Evolutionary conservation across 768 basidiomycete species (phyloP).

Genomic region (Tulasnella sp.): DNA sequence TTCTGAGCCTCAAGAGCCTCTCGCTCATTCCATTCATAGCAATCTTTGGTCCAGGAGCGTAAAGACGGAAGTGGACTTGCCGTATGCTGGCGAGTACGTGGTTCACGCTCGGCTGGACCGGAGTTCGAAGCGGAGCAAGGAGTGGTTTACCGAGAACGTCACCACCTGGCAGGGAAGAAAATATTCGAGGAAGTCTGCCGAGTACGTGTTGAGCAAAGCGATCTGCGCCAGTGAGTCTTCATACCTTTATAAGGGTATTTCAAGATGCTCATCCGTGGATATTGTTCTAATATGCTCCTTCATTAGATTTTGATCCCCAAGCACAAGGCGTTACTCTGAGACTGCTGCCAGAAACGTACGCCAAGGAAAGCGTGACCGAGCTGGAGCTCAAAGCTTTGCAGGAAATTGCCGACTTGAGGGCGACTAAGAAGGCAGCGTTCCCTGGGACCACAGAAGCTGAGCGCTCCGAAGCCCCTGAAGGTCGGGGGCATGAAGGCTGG

Average conservation of each 20-base stretch:
- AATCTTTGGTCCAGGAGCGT: slow-evolving; percentile 23
- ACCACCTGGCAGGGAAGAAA: slow-evolving; percentile 5
- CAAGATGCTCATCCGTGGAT: too few relatives aligned
- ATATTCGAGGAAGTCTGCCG: not conserved
- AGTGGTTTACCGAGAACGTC: not conserved
- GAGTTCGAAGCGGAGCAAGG: not conserved
- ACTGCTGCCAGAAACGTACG: not conserved
- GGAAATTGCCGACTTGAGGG: not conserved
- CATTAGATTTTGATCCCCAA: not conserved
- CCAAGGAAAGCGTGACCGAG: not conserved
- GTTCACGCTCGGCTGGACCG: slow-evolving; percentile 22
- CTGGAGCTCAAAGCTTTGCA: not conserved
- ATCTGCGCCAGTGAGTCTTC: slow-evolving; percentile 12
- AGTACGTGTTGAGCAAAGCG: slow-evolving; percentile 7
- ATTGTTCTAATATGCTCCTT: not conserved
- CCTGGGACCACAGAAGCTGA: too few relatives aligned
- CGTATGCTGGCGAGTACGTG: slow-evolving; percentile 25
- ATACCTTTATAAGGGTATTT: too few relatives aligned
- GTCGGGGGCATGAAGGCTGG: too few relatives aligned
- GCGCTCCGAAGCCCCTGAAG: too few relatives aligned
- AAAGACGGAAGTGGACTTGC: slow-evolving; percentile 20
- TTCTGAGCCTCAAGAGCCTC: slow-evolving; percentile 17
- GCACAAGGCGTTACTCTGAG: not conserved
- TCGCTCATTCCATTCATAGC: slow-evolving; percentile 16
- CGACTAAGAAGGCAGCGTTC: not conserved